Base-by-base conservation (phyloP, 2,329 filamentous ascomycete genomes). In the Pestalotiopsis sp. region DNA sequence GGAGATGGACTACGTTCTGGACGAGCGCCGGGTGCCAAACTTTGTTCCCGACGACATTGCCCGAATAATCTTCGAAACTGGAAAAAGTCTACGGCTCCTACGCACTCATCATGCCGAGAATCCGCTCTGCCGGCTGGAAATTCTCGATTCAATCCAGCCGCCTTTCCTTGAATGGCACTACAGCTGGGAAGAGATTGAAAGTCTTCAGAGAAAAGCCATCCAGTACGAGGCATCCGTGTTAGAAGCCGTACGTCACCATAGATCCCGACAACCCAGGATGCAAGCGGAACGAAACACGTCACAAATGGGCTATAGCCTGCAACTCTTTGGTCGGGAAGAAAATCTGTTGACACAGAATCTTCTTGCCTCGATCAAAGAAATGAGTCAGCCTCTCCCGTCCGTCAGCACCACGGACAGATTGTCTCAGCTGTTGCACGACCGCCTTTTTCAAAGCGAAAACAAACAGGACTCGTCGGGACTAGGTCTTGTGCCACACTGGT, bases 21-120 rank as follows among this genome's bases (percentile, higher is more conserved):
- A 92, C 69, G 83, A 84, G 25, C 82, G 87, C 36, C 87, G 88
- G 70, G 89, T 96, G 80, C 93, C 93, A 0, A 83, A 85, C 2
- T 96, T 96, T 72, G 84, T 97, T 59, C 87, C 90, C 0, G 78
- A 83, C 4, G 93, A 96, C 68, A 87, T 95, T 72, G 90, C 89
- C 3, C 85, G 87, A 65, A 83, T 85, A 4, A 89, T 96, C n/a
- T 95, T 95, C 72, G 93, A 97, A 76, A 92, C 91, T 3, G 94
- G 93, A 4, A 89, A 87, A 73, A 95, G 92, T 76, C 80, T 97
- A 62, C 88, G 92, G 7, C 90, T 96, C 67, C 83, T 97, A 62
- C 88, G 90, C 73, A 82, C 84, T 25, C 89, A 92, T 72, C 92
- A 96, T 76, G 87, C 92, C 4, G 83, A 90, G 2, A 92, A 97